Evolutionary conservation across 2,329 filamentous ascomycete genomes (phyloP), one percentile per base, ranked within the genome.

Genomic region (Tolypocladium tropicale): DNA sequence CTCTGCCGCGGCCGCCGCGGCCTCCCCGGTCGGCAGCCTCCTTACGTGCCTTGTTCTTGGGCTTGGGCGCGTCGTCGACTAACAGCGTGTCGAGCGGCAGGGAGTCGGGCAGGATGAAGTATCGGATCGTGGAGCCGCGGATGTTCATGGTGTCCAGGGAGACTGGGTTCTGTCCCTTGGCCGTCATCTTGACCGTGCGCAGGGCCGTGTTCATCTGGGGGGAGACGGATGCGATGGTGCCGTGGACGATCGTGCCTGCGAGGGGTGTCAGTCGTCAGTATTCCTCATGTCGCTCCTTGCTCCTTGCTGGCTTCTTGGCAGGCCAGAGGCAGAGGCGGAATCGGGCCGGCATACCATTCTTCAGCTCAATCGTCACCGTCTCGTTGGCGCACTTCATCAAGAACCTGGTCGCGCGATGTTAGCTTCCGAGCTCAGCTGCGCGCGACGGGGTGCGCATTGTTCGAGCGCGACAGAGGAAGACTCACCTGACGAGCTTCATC

Each of bases 311-410:
- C 18, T 28, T 32, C 21, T 33, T 21, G 52, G 16, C 5, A 30
- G 11, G 33, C 3, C 14, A 23, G 21, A 3, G 21, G 16, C 28
- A 32, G 46, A 28, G 18, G 9, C 9, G 10, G 32, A 10, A 4
- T 18, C 7, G 23, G 43, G 23, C 3, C 28, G n/a, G n/a, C 9
- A 28, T 78, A 94, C 92, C 94, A 83, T 97, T 97, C 76, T 99
- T 99, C 64, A 99, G 81, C 76, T 99, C 94, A 73, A 99, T 89
- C 49, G 93, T 97, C 67, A 97, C 94, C 67, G 94, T 96, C 79
- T 99, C 94, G 75, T 96, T 97, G 74, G 89, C 86, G 75, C 93
- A 97, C 81, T 99, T 99, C 93, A 97, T 97, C 66, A 99, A 80
- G 74, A 99, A 99, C 73, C 94, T 97, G 73, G 30, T 55, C 60